Evolutionary conservation across 2,329 filamentous ascomycete genomes (phyloP), one percentile per base, ranked within the genome.

Genomic region (Fusarium haematococcum): DNA sequence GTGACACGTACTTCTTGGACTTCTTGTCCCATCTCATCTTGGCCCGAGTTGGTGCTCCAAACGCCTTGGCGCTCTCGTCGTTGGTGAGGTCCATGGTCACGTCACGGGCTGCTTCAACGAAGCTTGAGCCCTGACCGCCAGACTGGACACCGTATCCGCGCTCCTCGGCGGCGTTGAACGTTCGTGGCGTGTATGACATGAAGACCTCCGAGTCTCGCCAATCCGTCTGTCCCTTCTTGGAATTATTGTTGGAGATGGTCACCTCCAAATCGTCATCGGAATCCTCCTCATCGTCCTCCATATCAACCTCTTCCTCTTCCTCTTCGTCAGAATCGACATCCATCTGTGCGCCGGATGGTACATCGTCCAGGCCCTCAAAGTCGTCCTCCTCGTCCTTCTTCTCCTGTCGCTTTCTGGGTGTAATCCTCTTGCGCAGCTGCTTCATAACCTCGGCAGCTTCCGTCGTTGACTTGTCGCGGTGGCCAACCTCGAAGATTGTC

Each of bases 1-100:
- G 91, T 14, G 94, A 88, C 39, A 99, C 96, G 85, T 98, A 99
- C 85, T 98, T 98, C 85, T 94, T 97, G 79, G 91, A 91, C 84
- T 98, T 97, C 86, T 97, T 96, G 86, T 99, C 97, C 97, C 97
- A 99, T 75, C 97, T 93, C 91, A 98, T 92, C 75, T 91, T 90
- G 58, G 91, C 85, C 77, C 92, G 93, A 56, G 92, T 90, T 4
- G 95, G 91, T 78, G 94, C 91, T 71, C 91, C 95, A 81, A 98
- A 97, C 2, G 90, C 89, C 80, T 94, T 94, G 77, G 91, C 90
- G 13, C 90, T 90, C 76, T 98, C 97, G 83, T 99, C 97, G 80
- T 95, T 95, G 69, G 90, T 92, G 14, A 99, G 91, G 82, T 98
- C 97, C 94, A 99, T 98, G 43, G 95, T 93, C 3, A 92, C 94